Evolutionary conservation across 306 rosid genomes (phyloP), one percentile per base, ranked within the genome.

Genomic region (Lathyrus tuberosus): DNA sequence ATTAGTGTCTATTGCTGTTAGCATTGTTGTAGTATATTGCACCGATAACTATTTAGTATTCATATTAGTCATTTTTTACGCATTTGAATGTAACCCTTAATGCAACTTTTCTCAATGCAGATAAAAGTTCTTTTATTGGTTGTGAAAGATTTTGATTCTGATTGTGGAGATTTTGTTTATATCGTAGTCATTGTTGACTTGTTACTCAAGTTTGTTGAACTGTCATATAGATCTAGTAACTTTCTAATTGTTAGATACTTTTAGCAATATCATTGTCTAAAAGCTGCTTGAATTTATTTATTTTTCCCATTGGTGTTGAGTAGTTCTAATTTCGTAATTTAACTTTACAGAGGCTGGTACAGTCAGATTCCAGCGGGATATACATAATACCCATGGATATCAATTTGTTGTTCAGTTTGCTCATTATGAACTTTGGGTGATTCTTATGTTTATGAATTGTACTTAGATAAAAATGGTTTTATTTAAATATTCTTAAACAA

Each of bases 321-420:
- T 18, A 17, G 64, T 77, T 83, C 77, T 85, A 71, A 83, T 76
- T 74, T 78, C 47, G 43, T 74, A 22, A 30, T 30, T 85, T 79
- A 28, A 42, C 68, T 76, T 59, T 91, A 85, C 83, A 95, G 99
- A 91, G 73, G 96, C 99, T 69, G 87, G 86, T 49, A 71, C 84
- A 79, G 83, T 89, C 79, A 87, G 95, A 84, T 84, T 95, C 10
- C 86, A 95, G 75, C 97, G 91, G 86, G 99, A 95, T 81, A 89
- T 95, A 78, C 97, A 89, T 76, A 95, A 95, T 83, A 96, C 89
- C 73, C 99, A 95, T 81, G 99, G 99, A 67, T 89, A 95, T 86
- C 99, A 95, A 68, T 95, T 91, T 84, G 93, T 95, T 28, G 93
- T 95, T 80, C 99, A 89, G 78, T 95, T 91, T 83, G 83, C 99